Base-by-base conservation (phyloP, 495 filamentous ascomycete genomes). In the Penicillium dipodomyicola region DNA sequence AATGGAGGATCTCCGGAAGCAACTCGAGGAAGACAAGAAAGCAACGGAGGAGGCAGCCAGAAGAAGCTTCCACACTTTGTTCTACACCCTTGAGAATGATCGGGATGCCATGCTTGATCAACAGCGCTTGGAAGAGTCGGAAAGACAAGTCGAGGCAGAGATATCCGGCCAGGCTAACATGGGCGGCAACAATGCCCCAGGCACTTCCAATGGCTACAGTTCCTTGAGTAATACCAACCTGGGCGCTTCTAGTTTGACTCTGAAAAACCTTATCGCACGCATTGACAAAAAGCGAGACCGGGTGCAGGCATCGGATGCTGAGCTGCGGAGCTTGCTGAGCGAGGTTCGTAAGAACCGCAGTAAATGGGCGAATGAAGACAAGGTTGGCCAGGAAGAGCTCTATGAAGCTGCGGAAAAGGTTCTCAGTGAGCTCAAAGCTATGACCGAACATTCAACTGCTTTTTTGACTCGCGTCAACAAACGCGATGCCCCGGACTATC, bases 361-460 rank as follows among this genome's bases (percentile, higher is more conserved):
- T 70, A 99, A 99, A 72, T 99, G 94, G 94, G 94, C 94, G 19
- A 97, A 86, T 70, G 94, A 97, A 70, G 94, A 99, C 52, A 92
- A 93, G 60, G 85, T 99, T 50, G 90, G 91, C 54, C 94, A 99
- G 72, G 94, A 97, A 65, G 94, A 99, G 73, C 82, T 99, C 4
- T 99, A 99, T 65, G 94, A 99, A 74, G 87, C 94, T 10, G 80
- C 91, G 15, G 94, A 99, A 65, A 96, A 96, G 75, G 94, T 99
- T 20, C 77, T 97, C 51, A 93, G 89, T 67, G 92, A 97, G 65
- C 84, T 99, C 35, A 97, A 96, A 67, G 95, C 93, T 17, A 89
- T 92, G 78, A 96, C 92, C 6, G 93, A 97, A 67, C 93, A 97
- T 69, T 97, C 95, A 0, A 87, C 87, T 51, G 90, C 93, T 3